Evolutionary conservation across 148 eudicot species (phyloP).

Genomic region (Silene latifolia): DNA sequence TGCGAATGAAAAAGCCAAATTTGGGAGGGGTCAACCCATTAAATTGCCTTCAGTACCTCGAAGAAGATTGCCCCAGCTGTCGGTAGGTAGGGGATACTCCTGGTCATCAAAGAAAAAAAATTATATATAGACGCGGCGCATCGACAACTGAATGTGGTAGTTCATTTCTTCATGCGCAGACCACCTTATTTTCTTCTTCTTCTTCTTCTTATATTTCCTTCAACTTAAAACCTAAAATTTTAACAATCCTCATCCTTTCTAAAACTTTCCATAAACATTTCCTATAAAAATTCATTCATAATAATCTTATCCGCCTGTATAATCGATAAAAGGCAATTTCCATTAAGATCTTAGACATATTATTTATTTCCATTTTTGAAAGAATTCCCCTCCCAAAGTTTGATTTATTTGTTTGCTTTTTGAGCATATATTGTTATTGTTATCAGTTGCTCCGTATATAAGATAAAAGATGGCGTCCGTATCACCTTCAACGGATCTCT

Average conservation of each 20-base stretch:
- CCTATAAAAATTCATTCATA: too few species aligned
- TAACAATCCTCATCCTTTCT: neutral
- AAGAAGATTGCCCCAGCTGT: too few species aligned
- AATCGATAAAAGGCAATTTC: neutral
- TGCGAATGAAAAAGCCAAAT: too few species aligned
- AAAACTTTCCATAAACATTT: neutral
- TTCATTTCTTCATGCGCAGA: neutral
- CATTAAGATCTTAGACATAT: neutral
- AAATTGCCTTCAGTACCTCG: too few species aligned
- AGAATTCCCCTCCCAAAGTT: neutral
- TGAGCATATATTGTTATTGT: neutral
- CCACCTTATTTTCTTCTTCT: neutral
- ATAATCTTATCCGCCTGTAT: neutral
- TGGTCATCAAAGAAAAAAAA: too few species aligned
- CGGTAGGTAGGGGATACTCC: too few species aligned
- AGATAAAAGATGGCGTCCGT: conserved; percentile 11
- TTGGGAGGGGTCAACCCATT: too few species aligned
- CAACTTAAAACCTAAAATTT: neutral
- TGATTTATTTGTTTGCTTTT: neutral
- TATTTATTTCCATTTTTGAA: neutral
- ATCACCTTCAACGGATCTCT: conserved; percentile 25
- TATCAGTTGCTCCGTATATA: neutral
- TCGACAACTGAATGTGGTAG: conserved; percentile 16
- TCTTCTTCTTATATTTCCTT: neutral
- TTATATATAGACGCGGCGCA: conserved; percentile 25